Base-by-base conservation (phyloP, 768 basidiomycete genomes). In the Pleurotus cornucopiae region DNA sequence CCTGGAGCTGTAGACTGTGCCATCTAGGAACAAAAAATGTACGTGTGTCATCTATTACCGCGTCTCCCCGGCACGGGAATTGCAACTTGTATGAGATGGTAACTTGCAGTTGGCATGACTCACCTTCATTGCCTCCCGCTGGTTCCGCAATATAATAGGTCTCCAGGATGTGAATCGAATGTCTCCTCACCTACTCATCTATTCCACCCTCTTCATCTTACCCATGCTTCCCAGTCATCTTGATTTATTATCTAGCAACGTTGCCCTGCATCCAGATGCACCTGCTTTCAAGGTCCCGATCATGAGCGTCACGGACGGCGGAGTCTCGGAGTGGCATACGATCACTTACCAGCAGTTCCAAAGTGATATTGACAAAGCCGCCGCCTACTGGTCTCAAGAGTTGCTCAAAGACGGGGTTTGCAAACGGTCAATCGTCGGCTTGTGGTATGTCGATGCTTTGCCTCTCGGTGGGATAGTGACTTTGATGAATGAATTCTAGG, bases 401-500 rank as follows among this genome's bases (percentile, higher is more conserved):
- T 71, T 88, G 25, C 59, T 60, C 43, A 64, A 72, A 38, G 69
- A 71, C 41, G 75, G 73, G 30, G 66, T 86, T 25, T 57, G 65
- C 21, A 70, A 69, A 41, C 71, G 77, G 45, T 79, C 83, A 13
- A 82, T 88, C 20, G 69, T 88, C 18, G 86, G 85, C 12, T 61
- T 86, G 40, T 88, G 86, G 84, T 84, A 52, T 51, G 82, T 64
- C 49, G 13, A 41, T n/a, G 23, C 30, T 26, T 30, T 52, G 18
- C 48, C 55, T 52, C 13, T 5, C 30, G n/a, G 62, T 49, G 45
- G 30, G 13, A 25, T 21, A 14, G 7, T 49, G 47, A 6, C 47
- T 45, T 21, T 30, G 52, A 58, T 63, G 39, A 59, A 52, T 56
- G 58, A 58, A 26, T 52, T 56, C 4, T 52, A 88, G 86, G 86